Evolutionary conservation across 441 rosid genomes (phyloP), one percentile per base, ranked within the genome.

Genomic region (Aquilaria agallochum): DNA sequence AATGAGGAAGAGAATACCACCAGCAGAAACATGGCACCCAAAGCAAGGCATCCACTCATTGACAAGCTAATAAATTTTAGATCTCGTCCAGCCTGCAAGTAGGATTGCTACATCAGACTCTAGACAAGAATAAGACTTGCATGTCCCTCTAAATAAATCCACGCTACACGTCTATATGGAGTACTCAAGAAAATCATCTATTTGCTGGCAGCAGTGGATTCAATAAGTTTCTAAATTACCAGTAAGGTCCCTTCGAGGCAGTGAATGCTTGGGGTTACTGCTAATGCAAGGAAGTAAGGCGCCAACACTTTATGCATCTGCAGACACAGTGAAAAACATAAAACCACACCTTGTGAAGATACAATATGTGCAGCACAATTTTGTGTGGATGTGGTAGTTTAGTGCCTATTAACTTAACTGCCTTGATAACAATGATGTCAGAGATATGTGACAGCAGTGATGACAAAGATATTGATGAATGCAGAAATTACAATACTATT

Each of bases 281-380:
- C 79, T 70, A 91, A 69, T 0, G 90, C 96, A 67, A 89, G 46
- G 53, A 86, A 86, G 79, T 67, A 94, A 11, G 90, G 95, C 62
- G 89, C 63, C 73, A 89, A 72, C 71, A 91, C 80, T 69, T 73
- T 83, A 77, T 89, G 99, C 97, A 91, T 89, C 99, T 94, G 95
- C 73, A 72, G 33, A 65, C 63, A 68, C 4, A 7, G 7, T 7
- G 20, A 36, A 36, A 7, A 36, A 36, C 5, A 36, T 36, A 36
- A 4, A 36, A 36, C 42, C 42, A 7, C 4, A 36, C 5, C 42
- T 36, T 36, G 5, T 4, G 42, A 36, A 36, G 42, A 36, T 7
- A 36, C 42, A 36, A 36, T 36, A 36, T 7, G 7, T 36, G 4
- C 42, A 7, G 42, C 42, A 36, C 7, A 4, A 5, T 36, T 36